Conservation (phyloP, 1,284 basidiomycete species). For the Rhodotorula sp. region DNA sequence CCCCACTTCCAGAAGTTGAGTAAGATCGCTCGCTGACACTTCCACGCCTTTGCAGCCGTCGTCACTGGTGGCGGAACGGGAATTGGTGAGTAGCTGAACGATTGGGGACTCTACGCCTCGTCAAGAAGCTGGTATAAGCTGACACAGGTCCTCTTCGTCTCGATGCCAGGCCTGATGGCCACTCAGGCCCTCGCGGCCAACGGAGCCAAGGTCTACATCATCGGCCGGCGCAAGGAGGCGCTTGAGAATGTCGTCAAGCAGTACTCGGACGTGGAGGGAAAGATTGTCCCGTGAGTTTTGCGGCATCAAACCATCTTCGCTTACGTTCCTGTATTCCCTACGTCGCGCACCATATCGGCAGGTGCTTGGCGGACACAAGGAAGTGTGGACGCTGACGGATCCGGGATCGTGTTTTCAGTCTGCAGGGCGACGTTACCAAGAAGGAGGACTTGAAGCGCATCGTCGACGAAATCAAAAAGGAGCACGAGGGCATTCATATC, state of each 20-base stretch:
- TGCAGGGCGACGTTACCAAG: constrained; percentile 62
- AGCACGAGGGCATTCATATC: constrained; percentile 66
- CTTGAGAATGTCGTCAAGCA: constrained; percentile 52
- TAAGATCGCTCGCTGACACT: not conserved
- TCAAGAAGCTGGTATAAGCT: no score
- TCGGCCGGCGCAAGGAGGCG: constrained; percentile 54
- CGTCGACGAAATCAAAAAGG: constrained; percentile 57
- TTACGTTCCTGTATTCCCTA: constrained; percentile 1
- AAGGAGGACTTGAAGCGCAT: constrained; percentile 63
- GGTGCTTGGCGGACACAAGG: not conserved
- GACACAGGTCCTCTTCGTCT: not conserved
- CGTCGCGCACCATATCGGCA: not conserved
- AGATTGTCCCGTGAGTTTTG: constrained; percentile 46
- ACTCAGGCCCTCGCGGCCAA: constrained; percentile 66
- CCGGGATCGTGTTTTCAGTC: not conserved
- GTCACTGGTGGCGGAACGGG: constrained; percentile 79
- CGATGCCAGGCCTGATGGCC: constrained; percentile 57
- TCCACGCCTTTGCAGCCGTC: constrained; percentile 53
- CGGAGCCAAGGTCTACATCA: constrained; percentile 78
- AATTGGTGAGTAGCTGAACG: constrained; percentile 52
- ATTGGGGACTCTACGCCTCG: no score
- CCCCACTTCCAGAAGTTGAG: not conserved
- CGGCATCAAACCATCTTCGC: constrained; percentile 20
- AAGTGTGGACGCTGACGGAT: not conserved
- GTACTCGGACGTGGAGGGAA: constrained; percentile 49